These are phyloP conservation scores for Tetrahymena malaccensis DNA, from an alignment of 73 alveolate species.

Conservation along the genomic window DNA sequence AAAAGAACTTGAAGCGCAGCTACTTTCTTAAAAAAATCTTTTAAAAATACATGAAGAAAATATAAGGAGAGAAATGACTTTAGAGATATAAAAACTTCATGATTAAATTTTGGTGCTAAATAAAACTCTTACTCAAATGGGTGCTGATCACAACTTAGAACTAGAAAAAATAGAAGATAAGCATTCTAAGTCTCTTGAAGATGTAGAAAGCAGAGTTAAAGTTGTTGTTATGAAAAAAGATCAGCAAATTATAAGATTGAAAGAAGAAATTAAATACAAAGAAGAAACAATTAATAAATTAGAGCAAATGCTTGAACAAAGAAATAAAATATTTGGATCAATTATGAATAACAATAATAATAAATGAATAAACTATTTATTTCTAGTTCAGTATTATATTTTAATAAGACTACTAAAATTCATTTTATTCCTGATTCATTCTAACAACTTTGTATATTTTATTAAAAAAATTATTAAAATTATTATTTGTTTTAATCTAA, in stretches of 20 bases:
- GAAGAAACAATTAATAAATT: slow-evolving; percentile 70
- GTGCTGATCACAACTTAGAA: background rate
- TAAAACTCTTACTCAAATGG: background rate
- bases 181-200: slow-evolving; percentile 78
- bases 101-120: background rate
- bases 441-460: too few species aligned
- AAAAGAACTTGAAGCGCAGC: slow-evolving; percentile 9
- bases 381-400: too few species aligned
- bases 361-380: background rate
- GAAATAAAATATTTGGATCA: background rate
- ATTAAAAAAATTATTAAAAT: too few species aligned
- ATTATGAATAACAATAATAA: background rate
- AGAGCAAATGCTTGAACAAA: slow-evolving; percentile 73
- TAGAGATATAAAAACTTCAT: background rate
- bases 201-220: slow-evolving; percentile 79
- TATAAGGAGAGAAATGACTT: background rate
- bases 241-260: slow-evolving; percentile 66
- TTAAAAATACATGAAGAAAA: background rate
- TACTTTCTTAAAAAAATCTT: background rate
- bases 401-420: too few species aligned
- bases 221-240: slow-evolving; percentile 77
- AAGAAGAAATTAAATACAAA: slow-evolving; percentile 70
- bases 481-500: too few species aligned
- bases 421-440: too few species aligned
- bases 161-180: slow-evolving; percentile 41